These are phyloP conservation scores for Scortechinia acanthostroma DNA, from an alignment of 2,329 filamentous ascomycete genomes.

Conservation along the genomic window DNA sequence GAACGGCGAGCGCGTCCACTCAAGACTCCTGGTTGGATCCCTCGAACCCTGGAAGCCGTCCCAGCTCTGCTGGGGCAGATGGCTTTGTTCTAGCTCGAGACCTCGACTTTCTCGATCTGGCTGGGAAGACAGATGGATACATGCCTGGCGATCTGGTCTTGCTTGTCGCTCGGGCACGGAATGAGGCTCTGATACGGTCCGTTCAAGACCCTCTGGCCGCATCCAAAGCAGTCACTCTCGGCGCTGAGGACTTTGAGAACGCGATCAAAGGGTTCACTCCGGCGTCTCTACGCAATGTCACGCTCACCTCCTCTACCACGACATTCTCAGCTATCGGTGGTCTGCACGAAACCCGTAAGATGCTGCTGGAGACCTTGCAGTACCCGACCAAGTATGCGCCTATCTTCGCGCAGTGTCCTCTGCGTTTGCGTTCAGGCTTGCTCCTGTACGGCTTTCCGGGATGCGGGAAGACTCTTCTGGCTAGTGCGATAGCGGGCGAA, in stretches of 20 bases:
- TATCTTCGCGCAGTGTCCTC: conserved; percentile 90
- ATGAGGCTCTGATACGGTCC: conserved; percentile 83
- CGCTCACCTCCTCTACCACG: conserved; percentile 83
- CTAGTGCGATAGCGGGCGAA: conserved; percentile 93
- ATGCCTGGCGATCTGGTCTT: conserved; percentile 91
- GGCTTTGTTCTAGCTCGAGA: conserved; percentile 70
- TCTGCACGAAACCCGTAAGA: conserved; percentile 75
- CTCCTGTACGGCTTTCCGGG: conserved; percentile 91
- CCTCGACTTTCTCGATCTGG: conserved; percentile 85
- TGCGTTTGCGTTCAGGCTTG: conserved; percentile 87
- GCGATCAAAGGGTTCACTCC: conserved; percentile 91
- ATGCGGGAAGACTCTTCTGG: conserved; percentile 91
- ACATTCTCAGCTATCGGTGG: conserved; percentile 91
- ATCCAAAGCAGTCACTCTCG: conserved; percentile 43
- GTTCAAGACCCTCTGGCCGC: conserved; percentile 46
- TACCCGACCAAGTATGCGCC: conserved; percentile 97
- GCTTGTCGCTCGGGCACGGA: conserved; percentile 78
- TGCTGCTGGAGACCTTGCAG: conserved; percentile 88
- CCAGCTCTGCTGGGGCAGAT: conserved; percentile 27
- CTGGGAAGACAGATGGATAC: conserved; percentile 91
- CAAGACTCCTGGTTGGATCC: conserved; percentile 19
- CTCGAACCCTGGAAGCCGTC: conserved; percentile 8
- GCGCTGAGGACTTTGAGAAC: conserved; percentile 70
- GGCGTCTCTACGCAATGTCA: conserved; percentile 87
- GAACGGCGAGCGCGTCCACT: conserved; percentile 15